These are phyloP conservation scores for Camellia oleifera DNA, from an alignment of 179 eudicot species.

Conservation along the genomic window DNA sequence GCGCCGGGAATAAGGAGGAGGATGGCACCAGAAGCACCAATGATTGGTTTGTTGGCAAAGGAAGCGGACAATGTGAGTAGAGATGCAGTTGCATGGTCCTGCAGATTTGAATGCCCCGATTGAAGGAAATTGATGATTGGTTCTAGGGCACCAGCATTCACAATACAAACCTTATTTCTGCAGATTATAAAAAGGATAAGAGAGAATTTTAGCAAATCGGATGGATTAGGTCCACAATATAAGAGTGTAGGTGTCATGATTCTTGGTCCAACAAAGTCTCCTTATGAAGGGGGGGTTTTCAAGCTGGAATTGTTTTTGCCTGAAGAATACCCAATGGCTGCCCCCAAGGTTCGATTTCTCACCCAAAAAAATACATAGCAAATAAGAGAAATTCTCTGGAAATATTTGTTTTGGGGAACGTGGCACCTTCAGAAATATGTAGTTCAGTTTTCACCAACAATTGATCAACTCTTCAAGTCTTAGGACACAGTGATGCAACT, in stretches of 20 bases:
- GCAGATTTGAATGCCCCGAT: constrained; percentile 44
- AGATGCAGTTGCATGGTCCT: constrained; percentile 80
- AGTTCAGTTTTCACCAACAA: not conserved
- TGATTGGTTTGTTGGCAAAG: constrained; percentile 68
- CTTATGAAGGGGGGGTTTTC: too few relatives aligned
- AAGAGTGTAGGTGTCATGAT: too few relatives aligned
- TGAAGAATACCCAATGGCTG: too few relatives aligned
- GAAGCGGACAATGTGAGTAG: constrained; percentile 90
- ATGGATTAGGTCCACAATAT: too few relatives aligned
- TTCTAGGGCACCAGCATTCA: constrained; percentile 79
- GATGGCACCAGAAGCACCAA: constrained; percentile 68
- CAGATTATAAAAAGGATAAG: constrained; percentile 12
- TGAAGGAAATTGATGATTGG: constrained; percentile 69
- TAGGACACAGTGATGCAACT: not conserved
- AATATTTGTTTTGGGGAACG: too few relatives aligned
- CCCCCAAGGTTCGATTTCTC: too few relatives aligned
- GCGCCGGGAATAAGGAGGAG: constrained; percentile 44
- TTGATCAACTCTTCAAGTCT: not conserved
- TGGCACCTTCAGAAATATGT: too few relatives aligned
- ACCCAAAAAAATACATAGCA: too few relatives aligned
- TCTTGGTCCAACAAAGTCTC: too few relatives aligned
- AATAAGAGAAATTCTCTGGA: too few relatives aligned
- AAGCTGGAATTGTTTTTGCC: too few relatives aligned
- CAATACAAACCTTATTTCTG: constrained; percentile 87
- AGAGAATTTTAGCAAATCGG: not conserved